A percentile compares a stretch with the other conserved stretches of the same genome.
Evolutionary conservation across 208 protist genomes (phyloP).

Genomic region (Trypanosomatidae sp.): DNA sequence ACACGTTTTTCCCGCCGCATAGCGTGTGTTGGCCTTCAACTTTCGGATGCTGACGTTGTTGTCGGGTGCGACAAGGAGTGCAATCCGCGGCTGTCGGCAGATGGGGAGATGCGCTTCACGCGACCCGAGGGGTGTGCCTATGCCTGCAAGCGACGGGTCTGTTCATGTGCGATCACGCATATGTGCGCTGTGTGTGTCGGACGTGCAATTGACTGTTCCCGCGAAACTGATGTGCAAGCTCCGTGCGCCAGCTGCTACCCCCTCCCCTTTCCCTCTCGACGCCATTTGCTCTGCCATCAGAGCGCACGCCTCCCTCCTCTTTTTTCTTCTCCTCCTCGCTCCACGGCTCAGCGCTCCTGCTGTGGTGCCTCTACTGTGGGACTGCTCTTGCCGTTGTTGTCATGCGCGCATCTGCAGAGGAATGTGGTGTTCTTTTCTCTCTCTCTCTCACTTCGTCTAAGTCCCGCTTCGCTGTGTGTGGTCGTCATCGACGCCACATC

Average conservation of each 20-base stretch:
- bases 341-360: background rate
- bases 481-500: background rate
- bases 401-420: background rate
- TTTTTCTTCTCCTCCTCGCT: background rate
- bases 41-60: background rate
- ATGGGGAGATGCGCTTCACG: background rate
- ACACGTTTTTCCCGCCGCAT: background rate
- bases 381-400: background rate
- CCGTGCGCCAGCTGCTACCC: background rate
- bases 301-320: background rate
- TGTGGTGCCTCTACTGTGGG: background rate
- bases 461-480: background rate
- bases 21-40: background rate
- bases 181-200: background rate
- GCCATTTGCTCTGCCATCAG: background rate
- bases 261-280: background rate
- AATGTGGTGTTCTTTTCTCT: background rate
- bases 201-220: background rate
- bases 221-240: background rate
- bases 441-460: background rate
- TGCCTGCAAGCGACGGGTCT: background rate
- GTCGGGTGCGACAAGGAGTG: background rate
- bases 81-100: background rate
- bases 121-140: background rate
- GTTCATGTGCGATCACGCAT: background rate